These are phyloP conservation scores for Aspergillus saccharolyticus DNA, from an alignment of 495 filamentous ascomycete genomes.

Conservation along the genomic window DNA sequence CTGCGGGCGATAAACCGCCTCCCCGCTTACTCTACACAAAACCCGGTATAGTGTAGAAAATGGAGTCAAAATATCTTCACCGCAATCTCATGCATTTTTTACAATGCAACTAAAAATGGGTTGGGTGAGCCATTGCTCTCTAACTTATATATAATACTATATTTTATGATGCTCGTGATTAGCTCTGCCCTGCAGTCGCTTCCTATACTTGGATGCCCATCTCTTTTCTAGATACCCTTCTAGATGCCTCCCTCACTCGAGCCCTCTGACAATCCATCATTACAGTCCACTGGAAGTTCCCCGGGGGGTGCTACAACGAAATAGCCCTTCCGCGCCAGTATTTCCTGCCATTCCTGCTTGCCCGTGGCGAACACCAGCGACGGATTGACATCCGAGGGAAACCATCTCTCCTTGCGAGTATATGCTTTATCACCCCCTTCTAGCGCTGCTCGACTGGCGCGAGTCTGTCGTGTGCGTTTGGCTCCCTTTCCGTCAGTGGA, in stretches of 20 bases:
- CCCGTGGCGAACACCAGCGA: conserved; percentile 61
- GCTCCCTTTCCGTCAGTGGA: conserved; percentile 45
- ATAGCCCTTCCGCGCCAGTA: conserved; percentile 34
- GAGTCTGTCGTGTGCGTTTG: conserved; percentile 69
- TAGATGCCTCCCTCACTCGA: neutral
- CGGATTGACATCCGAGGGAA: conserved; percentile 61
- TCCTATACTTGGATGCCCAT: neutral
- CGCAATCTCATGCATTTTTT: no score
- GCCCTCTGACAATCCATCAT: neutral
- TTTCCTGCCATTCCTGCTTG: conserved; percentile 56
- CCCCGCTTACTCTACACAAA: neutral
- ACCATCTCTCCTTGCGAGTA: conserved; percentile 74
- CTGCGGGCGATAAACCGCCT: neutral
- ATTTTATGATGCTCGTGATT: no score
- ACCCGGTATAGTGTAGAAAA: neutral
- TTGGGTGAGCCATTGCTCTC: neutral
- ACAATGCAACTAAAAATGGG: no score
- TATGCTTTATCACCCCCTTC: conserved; percentile 72
- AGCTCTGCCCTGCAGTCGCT: neutral
- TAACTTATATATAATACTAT: neutral
- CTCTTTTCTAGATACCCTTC: neutral
- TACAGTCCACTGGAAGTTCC: neutral
- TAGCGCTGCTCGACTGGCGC: conserved; percentile 74
- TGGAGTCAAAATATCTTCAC: neutral
- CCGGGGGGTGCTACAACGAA: conserved; percentile 18